Conservation (phyloP, 163 green algal genomes). For the Dunaliella salina region DNA sequence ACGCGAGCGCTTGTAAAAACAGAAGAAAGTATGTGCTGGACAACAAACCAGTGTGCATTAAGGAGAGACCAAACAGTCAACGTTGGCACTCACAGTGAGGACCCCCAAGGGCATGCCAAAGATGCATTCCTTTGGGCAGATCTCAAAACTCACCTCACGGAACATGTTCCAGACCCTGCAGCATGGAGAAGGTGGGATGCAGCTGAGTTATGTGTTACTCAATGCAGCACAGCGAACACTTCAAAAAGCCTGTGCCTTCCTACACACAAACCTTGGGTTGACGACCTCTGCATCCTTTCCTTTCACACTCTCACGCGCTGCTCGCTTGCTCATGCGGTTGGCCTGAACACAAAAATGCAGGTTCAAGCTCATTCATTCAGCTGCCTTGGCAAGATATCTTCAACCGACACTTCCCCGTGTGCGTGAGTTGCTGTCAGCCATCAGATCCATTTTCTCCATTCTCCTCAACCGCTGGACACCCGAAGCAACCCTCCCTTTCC, state of each 20-base stretch:
- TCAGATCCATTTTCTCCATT: no score
- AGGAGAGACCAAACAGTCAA: no score
- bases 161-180: slow-evolving; percentile 17
- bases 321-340: background rate
- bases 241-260: background rate
- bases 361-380: background rate
- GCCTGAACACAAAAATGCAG: background rate
- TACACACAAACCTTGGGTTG: background rate
- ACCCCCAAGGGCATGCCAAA: background rate
- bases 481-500: background rate
- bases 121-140: background rate
- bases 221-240: background rate
- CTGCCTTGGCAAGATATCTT: background rate
- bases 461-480: background rate
- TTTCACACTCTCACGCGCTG: background rate
- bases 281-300: slow-evolving; percentile 4
- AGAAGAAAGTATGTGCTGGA: no score
- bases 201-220: background rate
- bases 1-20: no score
- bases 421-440: background rate
- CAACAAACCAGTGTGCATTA: no score
- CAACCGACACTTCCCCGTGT: background rate
- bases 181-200: background rate
- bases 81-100: no score
- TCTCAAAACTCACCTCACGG: slow-evolving; percentile 2